These are phyloP conservation scores for Phalaenopsis hybrid DNA, from an alignment of 116 monocot genomes.

Conservation along the genomic window DNA sequence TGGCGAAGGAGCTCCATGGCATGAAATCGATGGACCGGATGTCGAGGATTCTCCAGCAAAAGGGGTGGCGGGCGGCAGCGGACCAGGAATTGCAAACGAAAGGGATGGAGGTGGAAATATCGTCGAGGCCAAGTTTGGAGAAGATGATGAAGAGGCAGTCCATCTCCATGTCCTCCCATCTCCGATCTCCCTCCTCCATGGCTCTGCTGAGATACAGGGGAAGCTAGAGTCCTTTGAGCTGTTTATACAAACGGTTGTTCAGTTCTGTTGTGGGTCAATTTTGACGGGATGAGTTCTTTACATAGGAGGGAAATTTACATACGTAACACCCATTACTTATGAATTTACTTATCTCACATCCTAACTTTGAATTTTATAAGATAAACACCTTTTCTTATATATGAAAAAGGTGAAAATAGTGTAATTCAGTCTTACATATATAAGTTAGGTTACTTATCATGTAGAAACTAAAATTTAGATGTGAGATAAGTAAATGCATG, in stretches of 20 bases:
- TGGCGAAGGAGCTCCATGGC: slow-evolving; percentile 12
- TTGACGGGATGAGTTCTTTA: neutral
- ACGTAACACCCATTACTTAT: too few species aligned
- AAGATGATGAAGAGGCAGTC: slow-evolving; percentile 10
- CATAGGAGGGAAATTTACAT: too few species aligned
- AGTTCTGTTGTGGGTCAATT: too few species aligned
- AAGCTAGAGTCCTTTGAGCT: neutral
- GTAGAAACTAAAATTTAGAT: too few species aligned
- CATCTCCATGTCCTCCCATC: slow-evolving; percentile 10
- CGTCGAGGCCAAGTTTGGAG: slow-evolving; percentile 11
- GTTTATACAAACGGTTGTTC: neutral
- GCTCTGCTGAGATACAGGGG: too few species aligned
- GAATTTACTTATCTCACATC: too few species aligned
- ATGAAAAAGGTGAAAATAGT: too few species aligned
- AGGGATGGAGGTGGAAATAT: neutral
- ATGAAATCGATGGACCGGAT: slow-evolving; percentile 9
- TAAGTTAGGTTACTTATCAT: too few species aligned
- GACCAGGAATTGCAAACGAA: slow-evolving; percentile 9
- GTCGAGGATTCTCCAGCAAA: slow-evolving; percentile 22
- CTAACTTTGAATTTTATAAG: too few species aligned
- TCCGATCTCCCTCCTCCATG: neutral
- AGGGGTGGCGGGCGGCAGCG: neutral
- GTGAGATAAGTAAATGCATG: too few species aligned
- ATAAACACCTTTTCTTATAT: too few species aligned
- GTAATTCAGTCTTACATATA: too few species aligned